These are phyloP conservation scores for Cladosporium cucumerinum DNA, from an alignment of 2,329 filamentous ascomycete genomes.

Conservation along the genomic window DNA sequence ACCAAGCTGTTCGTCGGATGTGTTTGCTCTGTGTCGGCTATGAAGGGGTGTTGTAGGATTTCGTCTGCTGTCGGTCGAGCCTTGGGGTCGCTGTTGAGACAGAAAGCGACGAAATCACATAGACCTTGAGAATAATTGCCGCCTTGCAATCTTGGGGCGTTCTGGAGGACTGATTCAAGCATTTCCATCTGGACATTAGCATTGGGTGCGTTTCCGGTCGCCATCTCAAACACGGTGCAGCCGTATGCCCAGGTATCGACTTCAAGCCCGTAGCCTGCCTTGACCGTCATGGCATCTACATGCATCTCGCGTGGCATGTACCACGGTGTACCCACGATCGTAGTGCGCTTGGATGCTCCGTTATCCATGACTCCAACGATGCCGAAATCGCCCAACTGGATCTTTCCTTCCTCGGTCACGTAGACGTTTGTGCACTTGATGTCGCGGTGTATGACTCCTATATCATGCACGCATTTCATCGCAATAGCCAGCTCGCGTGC, in stretches of 20 bases:
- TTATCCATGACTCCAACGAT: conserved; percentile 76
- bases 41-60: conserved; percentile 67
- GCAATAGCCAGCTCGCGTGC: conserved; percentile 61
- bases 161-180: conserved; percentile 47
- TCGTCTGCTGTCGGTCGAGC: conserved; percentile 67
- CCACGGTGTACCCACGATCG: conserved; percentile 77
- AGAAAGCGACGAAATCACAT: conserved; percentile 68
- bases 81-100: conserved; percentile 65
- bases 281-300: conserved; percentile 32
- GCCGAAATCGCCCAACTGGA: conserved; percentile 82
- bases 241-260: conserved; percentile 82
- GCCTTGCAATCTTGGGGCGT: conserved; percentile 65
- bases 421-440: conserved; percentile 74
- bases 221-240: conserved; percentile 76
- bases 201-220: conserved; percentile 69
- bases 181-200: conserved; percentile 47
- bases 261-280: conserved; percentile 45
- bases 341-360: conserved; percentile 67
- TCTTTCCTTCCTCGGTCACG: conserved; percentile 70
- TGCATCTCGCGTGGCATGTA: conserved; percentile 80
- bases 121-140: conserved; percentile 67
- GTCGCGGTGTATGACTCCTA: conserved; percentile 64
- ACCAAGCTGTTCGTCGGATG: conserved; percentile 64
- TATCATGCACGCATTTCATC: conserved; percentile 60
- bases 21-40: conserved; percentile 58